Base-by-base conservation (phyloP, 306 rosid genomes). In the Coriaria nepalensis region DNA sequence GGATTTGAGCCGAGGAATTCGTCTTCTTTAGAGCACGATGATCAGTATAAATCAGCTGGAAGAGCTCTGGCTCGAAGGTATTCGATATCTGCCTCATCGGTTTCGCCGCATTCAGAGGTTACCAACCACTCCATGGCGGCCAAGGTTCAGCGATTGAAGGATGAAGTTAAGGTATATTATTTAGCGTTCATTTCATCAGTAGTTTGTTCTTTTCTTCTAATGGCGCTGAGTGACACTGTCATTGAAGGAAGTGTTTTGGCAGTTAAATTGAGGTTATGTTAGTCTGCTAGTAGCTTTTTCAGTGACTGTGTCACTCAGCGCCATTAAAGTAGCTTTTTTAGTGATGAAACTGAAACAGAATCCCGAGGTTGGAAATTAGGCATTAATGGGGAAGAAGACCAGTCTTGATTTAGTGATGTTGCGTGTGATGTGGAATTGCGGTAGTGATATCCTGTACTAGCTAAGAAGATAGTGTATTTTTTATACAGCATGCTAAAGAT, bases 1-100 rank as follows among this genome's bases (percentile, higher is more conserved):
- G 97, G 97, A 33, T 90, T 90, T 56, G 92, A 78, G 72, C 97
- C 92, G 4, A 75, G 92, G 79, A 90, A 90, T 8, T 46, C 70
- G 32, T 46, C 83, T 32, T 37, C 80, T 37, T 52, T 50, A 29
- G 83, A 73, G 49, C 73, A 68, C 2, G 77, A 62, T 9, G 92
- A 73, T 60, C 62, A 57, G 53, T 78, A 66, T 68, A 72, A 48
- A 60, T 64, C 85, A 33, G 70, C 40, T 44, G 70, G 74, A 33
- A 71, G 74, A 33, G 73, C 94, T 57, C 35, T 80, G 63, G 75
- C 69, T 11, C 61, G 93, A 64, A 50, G 97, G 47, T 90, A 75
- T 71, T 81, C 95, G 67, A 64, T 84, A 69, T 78, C 97, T 5
- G 37, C 85, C 9, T 40, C 92, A 10, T 66, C 95, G 53, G 73